Base-by-base conservation (phyloP, 2,329 filamentous ascomycete species). In the Colletotrichum shisoi region DNA sequence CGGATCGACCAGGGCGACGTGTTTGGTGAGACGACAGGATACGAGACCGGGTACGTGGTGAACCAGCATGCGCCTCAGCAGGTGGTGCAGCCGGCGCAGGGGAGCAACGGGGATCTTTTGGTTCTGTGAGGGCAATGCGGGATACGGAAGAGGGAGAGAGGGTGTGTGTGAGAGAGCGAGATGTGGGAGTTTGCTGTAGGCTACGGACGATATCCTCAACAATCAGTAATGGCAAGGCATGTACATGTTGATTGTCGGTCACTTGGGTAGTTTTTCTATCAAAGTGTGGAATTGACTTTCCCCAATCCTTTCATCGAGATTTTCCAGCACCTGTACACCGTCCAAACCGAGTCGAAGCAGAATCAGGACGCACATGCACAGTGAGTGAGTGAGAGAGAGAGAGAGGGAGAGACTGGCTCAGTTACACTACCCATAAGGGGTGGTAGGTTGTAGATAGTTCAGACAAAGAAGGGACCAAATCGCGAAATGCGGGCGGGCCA, bases 31-130 rank as follows among this genome's bases (percentile, higher is more conserved):
- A 84, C 83, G 39, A 83, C 82, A 24, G 83, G 82, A 53, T 80
- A 80, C 53, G 81, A 82, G 70, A 81, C 83, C 67, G 84, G 83
- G 58, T 89, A 89, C 73, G 89, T 96, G 57, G 93, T 96, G 54
- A 96, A 90, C 76, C 92, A 94, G 74, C 92, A 92, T 73, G 89
- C 89, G 67, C 89, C 90, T 49, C 87, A 96, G 77, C 88, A 91
- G 69, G 86, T 90, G 44, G 89, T 93, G 74, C 89, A 91, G 75
- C 89, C 89, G 13, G 85, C 87, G 27, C 85, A 86, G 71, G 89
- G 87, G 53, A 85, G 84, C 70, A 92, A 91, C 71, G 89, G 89
- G 8, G 91, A 94, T 80, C 80, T 94, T 77, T 79, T 94, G 74
- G 81, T 89, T 76, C 80, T 91, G 74, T 91, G 81, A 68, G 9